Evolutionary conservation across 148 eudicot species (phyloP).

Genomic region (Polygonum aviculare): DNA sequence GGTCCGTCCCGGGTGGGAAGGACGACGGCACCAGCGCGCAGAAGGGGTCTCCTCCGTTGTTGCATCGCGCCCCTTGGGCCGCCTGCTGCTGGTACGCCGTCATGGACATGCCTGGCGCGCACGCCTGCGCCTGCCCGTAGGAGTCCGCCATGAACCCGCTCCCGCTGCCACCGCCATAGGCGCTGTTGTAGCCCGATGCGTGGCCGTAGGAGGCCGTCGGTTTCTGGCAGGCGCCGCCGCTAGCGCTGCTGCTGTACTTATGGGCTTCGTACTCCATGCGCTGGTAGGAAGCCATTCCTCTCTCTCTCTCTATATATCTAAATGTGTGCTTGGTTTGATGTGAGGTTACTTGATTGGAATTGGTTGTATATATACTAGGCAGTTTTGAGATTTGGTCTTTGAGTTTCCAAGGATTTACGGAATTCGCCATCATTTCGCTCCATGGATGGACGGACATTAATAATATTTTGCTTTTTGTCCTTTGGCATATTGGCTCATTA

Average conservation of each 20-base stretch:
- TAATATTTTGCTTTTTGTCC: no score
- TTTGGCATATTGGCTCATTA: no score
- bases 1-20: conserved; percentile 18
- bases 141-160: not conserved
- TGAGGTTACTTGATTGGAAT: not conserved
- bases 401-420: not conserved
- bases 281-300: conserved; percentile 4
- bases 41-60: conserved; percentile 12
- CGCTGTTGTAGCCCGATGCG: not conserved
- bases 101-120: not conserved
- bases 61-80: no score
- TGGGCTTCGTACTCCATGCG: conserved; percentile 4
- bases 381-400: not conserved
- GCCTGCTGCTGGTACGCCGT: no score
- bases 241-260: not conserved
- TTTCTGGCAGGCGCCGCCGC: not conserved
- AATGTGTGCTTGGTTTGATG: not conserved
- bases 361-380: not conserved
- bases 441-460: not conserved
- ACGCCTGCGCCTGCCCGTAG: not conserved
- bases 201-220: not conserved
- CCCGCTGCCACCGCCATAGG: not conserved
- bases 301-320: not conserved
- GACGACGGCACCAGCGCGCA: conserved; percentile 17
- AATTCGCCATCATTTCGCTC: not conserved